Evolutionary conservation across 2,329 filamentous ascomycete genomes (phyloP), one percentile per base, ranked within the genome.

Genomic region (Capronia epimyces): DNA sequence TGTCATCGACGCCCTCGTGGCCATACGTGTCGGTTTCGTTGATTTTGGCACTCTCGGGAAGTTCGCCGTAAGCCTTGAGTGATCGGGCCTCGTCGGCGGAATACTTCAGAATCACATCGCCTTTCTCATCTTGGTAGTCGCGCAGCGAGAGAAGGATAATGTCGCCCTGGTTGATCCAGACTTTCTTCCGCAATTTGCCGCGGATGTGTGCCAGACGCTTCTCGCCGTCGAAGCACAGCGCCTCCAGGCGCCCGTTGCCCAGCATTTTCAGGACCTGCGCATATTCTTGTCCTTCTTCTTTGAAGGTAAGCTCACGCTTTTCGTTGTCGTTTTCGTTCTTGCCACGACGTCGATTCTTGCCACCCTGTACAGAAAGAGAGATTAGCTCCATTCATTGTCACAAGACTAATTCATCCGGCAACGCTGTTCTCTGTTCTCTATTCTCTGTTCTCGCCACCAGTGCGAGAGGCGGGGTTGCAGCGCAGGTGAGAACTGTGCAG

Each of bases 271-370:
- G 75, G 63, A 93, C 87, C 74, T 93, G 87, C 46, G 87, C 87
- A 64, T 88, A 88, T 73, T 87, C 84, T 78, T 97, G 91, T 62
- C 91, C 91, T 69, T 97, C 91, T 72, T 97, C 93, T 77, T 96
- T 96, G 84, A 97, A 97, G 67, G 89, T 91, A 66, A 97, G 81
- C 74, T 97, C 91, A 73, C 91, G 90, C 81, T 96, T 96, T 78
- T 96, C 90, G 70, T 96, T 95, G 79, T 97, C 93, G 76, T 93
- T 94, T 77, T 95, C 89, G 81, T 95, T 95, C 86, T 96, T 97
- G 76, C 91, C 91, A 77, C 93, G 83, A 82, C 91, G 86, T 75
- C 91, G 80, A 77, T 97, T 97, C 82, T 97, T 97, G 77, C 91
- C 91, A 73, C 91, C 91, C 89, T 93, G 65, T 80, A 42, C 34